These are phyloP conservation scores for Physocladia obscura DNA, from an alignment of 192 early-diverging fungal species.

Conservation along the genomic window DNA sequence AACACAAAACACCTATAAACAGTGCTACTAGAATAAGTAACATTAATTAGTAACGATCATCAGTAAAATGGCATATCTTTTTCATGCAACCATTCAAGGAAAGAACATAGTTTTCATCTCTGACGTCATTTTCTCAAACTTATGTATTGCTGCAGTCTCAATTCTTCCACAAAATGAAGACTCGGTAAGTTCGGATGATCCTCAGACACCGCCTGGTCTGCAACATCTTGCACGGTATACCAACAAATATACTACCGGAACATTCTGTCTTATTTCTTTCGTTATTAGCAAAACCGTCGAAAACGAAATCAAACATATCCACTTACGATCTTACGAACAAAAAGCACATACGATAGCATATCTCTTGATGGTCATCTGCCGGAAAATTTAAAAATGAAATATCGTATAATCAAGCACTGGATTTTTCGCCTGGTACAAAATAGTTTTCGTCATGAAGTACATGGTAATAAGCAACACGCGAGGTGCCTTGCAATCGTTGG, in stretches of 20 bases:
- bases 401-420: too few species aligned
- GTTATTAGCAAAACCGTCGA: background rate
- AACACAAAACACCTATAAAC: too few species aligned
- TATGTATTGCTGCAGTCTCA: conserved; percentile 16
- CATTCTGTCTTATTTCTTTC: conserved; percentile 52
- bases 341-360: conserved; percentile 86
- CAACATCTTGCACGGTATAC: conserved; percentile 59
- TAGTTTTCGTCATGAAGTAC: conserved; percentile 84
- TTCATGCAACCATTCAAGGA: conserved; percentile 19
- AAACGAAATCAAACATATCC: background rate
- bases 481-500: conserved; percentile 85
- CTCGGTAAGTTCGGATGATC: conserved; percentile 13
- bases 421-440: too few species aligned
- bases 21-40: background rate
- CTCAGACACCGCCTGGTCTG: conserved; percentile 10
- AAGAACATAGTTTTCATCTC: conserved; percentile 33
- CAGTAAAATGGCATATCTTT: too few species aligned
- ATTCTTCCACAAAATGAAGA: background rate
- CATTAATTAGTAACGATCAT: background rate
- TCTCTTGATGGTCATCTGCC: conserved; percentile 77
- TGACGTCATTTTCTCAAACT: conserved; percentile 23
- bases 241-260: conserved; percentile 85
- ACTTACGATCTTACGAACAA: conserved; percentile 64
- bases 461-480: conserved; percentile 83
- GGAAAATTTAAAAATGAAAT: too few species aligned